Evolutionary conservation across 2,329 filamentous ascomycete species (phyloP).

Genomic region (Pseudopyricularia javanii): DNA sequence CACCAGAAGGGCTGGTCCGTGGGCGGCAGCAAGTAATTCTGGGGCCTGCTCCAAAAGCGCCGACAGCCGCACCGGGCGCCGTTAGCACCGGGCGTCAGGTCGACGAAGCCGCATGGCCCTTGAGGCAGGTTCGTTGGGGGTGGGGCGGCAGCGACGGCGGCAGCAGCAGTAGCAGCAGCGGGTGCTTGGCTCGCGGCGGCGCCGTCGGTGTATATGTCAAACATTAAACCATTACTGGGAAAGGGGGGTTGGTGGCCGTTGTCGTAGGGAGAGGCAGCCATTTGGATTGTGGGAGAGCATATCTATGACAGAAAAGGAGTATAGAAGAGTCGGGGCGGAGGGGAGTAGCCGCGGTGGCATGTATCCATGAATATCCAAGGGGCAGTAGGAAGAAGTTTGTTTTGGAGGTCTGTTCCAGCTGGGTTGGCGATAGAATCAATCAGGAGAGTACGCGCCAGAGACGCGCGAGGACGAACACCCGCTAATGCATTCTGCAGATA

Average conservation of each 20-base stretch:
- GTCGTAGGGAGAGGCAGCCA: constrained; percentile 40
- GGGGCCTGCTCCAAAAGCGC: constrained; percentile 42
- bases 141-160: too few relatives aligned
- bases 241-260: constrained; percentile 23
- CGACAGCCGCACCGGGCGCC: constrained; percentile 46
- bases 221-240: constrained; percentile 27
- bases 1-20: constrained; percentile 37
- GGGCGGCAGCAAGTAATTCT: constrained; percentile 8
- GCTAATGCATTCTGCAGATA: not conserved
- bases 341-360: not conserved
- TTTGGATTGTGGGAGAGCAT: constrained; percentile 26
- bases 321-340: not conserved
- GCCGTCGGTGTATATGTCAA: constrained; percentile 43
- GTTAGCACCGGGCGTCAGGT: constrained; percentile 36
- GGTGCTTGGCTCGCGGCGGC: constrained; percentile 5
- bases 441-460: not conserved
- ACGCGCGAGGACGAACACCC: not conserved
- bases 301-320: constrained; percentile 6
- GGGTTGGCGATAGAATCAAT: not conserved
- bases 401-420: not conserved
- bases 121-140: constrained; percentile 25
- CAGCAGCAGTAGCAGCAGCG: not conserved
- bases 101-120: constrained; percentile 46
- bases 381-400: not conserved
- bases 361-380: not conserved